phyloP scores from a whole-genome alignment of 208 protist genomes.

The Trypanosoma cruzi region DNA sequence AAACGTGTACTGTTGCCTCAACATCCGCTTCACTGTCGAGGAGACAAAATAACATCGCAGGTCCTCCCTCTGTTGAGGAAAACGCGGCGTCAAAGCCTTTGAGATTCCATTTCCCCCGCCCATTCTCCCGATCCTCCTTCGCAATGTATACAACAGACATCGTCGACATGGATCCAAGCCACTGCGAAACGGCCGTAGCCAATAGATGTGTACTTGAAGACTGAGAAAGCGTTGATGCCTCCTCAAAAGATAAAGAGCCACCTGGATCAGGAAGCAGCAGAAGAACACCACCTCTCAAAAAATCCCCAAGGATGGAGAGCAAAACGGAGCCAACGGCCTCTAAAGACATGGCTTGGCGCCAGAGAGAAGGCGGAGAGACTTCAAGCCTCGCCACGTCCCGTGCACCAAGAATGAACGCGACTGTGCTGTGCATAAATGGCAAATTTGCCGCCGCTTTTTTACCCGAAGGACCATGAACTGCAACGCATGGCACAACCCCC shows the following conservation, averaged over 20 bases:
- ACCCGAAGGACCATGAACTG: conserved; percentile 14
- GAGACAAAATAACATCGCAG: conserved; percentile 9
- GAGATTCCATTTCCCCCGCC: not conserved
- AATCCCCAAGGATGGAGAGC: conserved; percentile 44
- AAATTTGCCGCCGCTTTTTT: conserved; percentile 5
- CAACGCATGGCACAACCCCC: conserved; percentile 19
- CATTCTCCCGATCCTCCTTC: not conserved
- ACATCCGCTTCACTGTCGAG: conserved; percentile 15
- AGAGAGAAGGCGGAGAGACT: conserved; percentile 36
- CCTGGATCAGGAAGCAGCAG: conserved; percentile 6
- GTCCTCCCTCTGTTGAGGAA: not conserved
- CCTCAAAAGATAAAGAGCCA: not conserved
- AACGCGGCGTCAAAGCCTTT: not conserved
- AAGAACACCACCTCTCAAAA: conserved; percentile 1
- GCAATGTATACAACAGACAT: conserved; percentile 1
- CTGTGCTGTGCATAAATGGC: conserved; percentile 31
- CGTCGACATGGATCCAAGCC: conserved; percentile 1
- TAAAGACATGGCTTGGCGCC: conserved; percentile 53
- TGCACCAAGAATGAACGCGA: conserved; percentile 14
- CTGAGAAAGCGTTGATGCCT: not conserved
- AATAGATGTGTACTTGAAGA: conserved; percentile 7
- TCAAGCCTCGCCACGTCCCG: conserved; percentile 22
- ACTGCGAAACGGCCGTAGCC: conserved; percentile 11
- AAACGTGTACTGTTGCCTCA: not conserved
- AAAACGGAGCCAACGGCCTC: conserved; percentile 57